phyloP scores from a whole-genome alignment of 495 filamentous ascomycete species.

The Arthonia radiata region DNA sequence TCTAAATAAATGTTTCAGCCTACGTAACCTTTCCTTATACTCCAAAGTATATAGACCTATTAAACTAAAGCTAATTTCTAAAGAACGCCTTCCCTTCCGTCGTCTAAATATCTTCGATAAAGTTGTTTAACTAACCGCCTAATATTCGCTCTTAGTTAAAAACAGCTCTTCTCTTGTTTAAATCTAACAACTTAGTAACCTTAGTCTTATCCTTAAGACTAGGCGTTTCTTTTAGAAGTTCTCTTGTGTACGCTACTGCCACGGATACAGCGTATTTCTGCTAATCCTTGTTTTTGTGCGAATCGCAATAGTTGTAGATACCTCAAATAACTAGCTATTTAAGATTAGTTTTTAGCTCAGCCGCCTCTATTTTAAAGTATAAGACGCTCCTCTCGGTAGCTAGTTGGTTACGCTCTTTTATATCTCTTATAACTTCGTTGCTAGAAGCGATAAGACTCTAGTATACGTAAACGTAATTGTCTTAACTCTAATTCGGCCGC shows the following conservation, averaged over 20 bases:
- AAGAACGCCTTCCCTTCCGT: background rate
- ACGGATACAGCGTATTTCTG: constrained; percentile 13
- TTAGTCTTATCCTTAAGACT: background rate
- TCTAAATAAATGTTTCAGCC: too few relatives aligned
- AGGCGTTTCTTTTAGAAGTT: constrained; percentile 6
- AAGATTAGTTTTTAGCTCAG: constrained; percentile 14
- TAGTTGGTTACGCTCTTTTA: constrained; percentile 7
- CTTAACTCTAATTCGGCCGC: constrained; percentile 3
- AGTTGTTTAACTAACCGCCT: background rate
- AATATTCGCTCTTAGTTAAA: background rate
- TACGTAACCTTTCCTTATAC: too few relatives aligned
- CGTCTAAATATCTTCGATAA: background rate
- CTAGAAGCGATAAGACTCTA: constrained; percentile 19
- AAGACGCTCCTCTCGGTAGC: constrained; percentile 12
- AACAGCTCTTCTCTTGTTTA: background rate
- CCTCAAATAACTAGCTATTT: constrained; percentile 17
- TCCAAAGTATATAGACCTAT: background rate
- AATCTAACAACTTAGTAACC: background rate
- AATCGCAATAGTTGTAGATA: constrained; percentile 17
- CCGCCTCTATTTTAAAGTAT: constrained; percentile 25
- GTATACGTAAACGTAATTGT: constrained; percentile 11
- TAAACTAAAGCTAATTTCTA: background rate
- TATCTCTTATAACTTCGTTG: constrained; percentile 14
- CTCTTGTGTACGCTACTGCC: constrained; percentile 14
- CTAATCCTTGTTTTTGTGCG: constrained; percentile 17